Conservation (phyloP, 257 asterid species). For the Penstemon davidsonii region DNA sequence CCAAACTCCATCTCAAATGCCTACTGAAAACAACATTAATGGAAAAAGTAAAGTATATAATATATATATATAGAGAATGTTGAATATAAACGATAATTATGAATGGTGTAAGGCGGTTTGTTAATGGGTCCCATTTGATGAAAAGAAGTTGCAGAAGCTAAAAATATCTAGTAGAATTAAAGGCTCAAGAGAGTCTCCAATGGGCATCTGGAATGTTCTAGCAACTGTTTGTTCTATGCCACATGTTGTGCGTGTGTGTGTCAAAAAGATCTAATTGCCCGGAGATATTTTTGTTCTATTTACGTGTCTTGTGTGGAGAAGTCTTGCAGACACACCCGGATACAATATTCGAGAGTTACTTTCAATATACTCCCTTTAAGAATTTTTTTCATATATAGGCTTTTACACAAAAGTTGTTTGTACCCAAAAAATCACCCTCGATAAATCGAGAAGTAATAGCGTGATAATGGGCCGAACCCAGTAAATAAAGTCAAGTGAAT, state of each 20-base stretch:
- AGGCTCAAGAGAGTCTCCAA: too few relatives aligned
- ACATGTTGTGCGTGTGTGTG: background rate
- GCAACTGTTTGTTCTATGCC: background rate
- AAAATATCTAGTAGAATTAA: slow-evolving; percentile 23
- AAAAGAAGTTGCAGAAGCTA: background rate
- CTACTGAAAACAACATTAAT: background rate
- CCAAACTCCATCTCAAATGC: slow-evolving; percentile 32
- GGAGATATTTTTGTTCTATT: slow-evolving; percentile 1
- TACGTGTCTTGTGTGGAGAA: too few relatives aligned
- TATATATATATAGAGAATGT: background rate
- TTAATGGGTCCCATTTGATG: slow-evolving; percentile 14
- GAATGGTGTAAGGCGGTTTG: slow-evolving; percentile 30
- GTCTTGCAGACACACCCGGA: too few relatives aligned
- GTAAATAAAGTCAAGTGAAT: too few relatives aligned
- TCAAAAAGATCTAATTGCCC: slow-evolving; percentile 19
- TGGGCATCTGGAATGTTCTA: slow-evolving; percentile 40
- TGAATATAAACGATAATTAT: background rate
- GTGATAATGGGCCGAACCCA: too few relatives aligned
- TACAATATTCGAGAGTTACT: too few relatives aligned
- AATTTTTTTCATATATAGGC: too few relatives aligned
- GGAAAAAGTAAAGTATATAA: background rate
- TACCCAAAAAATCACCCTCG: too few relatives aligned
- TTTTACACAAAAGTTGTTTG: too few relatives aligned
- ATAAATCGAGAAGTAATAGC: too few relatives aligned
- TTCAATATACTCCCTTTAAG: too few relatives aligned